Percentiles rank a stretch among this genome's conserved stretches.
Evolutionary conservation across 192 early-diverging fungal genomes (phyloP).

Genomic region (Chytriomyces confervae): DNA sequence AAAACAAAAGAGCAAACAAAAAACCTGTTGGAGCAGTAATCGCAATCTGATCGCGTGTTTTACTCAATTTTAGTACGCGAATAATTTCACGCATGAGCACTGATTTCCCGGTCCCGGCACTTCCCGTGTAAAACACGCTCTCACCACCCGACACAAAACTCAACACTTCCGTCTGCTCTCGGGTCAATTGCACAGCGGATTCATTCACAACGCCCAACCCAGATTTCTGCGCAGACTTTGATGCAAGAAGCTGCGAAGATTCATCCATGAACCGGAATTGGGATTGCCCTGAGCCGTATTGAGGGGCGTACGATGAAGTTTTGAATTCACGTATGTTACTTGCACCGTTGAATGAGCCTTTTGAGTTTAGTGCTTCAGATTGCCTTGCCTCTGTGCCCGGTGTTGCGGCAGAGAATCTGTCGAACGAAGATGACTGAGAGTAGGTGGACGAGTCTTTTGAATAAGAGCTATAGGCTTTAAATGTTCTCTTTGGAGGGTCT

Average conservation of each 20-base stretch:
- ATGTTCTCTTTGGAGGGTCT: no score
- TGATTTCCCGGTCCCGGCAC: constrained; percentile 56
- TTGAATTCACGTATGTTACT: neutral
- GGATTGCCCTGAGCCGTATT: no score
- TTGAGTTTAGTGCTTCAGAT: no score
- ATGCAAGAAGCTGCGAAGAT: no score
- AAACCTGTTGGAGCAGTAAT: constrained; percentile 50
- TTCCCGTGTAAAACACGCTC: constrained; percentile 66
- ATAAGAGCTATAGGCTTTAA: no score
- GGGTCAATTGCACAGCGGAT: constrained; percentile 25
- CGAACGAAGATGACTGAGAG: no score
- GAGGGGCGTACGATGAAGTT: neutral
- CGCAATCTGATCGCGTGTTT: constrained; percentile 46
- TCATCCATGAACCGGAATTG: no score
- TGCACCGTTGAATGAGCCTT: no score
- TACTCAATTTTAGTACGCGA: constrained; percentile 13
- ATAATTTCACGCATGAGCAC: constrained; percentile 55
- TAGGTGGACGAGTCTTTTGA: no score
- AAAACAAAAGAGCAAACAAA: neutral
- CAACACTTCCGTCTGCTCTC: constrained; percentile 41
- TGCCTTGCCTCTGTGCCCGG: no score
- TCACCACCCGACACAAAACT: constrained; percentile 42
- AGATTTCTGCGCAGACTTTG: neutral
- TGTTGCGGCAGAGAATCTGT: no score
- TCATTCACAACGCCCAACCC: neutral